Evolutionary conservation across 1,284 basidiomycete species (phyloP).

Genomic region (Blastosporella zonata): DNA sequence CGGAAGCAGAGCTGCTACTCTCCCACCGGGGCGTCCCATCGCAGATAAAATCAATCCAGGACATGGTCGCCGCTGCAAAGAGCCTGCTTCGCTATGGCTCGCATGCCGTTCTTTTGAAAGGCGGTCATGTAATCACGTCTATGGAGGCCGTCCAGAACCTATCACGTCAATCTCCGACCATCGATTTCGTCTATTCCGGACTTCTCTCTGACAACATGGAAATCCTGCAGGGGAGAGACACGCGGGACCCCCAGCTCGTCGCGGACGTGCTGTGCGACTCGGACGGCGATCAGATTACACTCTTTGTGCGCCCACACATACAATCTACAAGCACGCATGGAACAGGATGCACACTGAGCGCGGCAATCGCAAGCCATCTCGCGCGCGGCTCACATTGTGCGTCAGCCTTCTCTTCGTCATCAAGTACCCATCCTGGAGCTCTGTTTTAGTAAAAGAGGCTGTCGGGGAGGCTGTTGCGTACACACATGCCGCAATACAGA

Average conservation of each 20-base stretch:
- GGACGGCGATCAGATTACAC: constrained; percentile 36
- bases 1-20: constrained; percentile 76
- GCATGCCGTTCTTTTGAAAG: constrained; percentile 78
- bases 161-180: constrained; percentile 24
- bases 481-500: constrained; percentile 76
- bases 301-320: constrained; percentile 69
- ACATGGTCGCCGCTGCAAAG: constrained; percentile 64
- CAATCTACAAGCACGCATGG: constrained; percentile 83
- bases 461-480: constrained; percentile 63
- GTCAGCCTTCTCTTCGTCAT: constrained; percentile 19
- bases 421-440: neutral
- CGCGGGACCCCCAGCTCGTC: constrained; percentile 43
- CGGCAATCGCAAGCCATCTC: constrained; percentile 75
- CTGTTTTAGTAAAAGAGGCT: constrained; percentile 53
- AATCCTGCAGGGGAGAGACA: constrained; percentile 41
- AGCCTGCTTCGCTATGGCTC: constrained; percentile 51
- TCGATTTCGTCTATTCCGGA: constrained; percentile 40
- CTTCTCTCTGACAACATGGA: constrained; percentile 58
- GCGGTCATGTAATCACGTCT: constrained; percentile 70
- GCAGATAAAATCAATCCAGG: constrained; percentile 48
- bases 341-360: constrained; percentile 90
- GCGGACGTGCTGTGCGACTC: constrained; percentile 68
- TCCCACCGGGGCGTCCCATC: constrained; percentile 29
- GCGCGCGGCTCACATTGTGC: constrained; percentile 51
- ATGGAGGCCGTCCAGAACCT: constrained; percentile 43